Conservation (phyloP, 768 basidiomycete genomes). For the Russula abietina region DNA sequence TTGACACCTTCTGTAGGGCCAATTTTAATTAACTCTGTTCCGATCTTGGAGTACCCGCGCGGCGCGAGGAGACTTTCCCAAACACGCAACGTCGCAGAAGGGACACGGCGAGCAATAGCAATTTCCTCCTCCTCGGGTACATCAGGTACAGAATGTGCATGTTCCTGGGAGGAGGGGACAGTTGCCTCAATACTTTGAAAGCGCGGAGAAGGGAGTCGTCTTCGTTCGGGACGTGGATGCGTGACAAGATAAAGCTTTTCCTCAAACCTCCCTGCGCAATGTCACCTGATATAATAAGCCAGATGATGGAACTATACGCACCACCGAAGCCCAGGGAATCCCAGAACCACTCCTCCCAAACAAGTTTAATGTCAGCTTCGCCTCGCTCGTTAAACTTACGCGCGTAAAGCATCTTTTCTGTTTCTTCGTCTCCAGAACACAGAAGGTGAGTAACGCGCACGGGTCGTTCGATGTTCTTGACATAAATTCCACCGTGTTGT, state of each 20-base stretch:
- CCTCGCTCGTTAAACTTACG: conserved; percentile 62
- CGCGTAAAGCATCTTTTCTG: conserved; percentile 76
- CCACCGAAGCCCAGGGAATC: conserved; percentile 78
- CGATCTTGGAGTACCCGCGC: conserved; percentile 59
- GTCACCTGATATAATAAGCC: not conserved
- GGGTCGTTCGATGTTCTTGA: conserved; percentile 71
- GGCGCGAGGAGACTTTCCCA: conserved; percentile 65
- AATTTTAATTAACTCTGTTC: conserved; percentile 48
- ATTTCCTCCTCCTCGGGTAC: conserved; percentile 48
- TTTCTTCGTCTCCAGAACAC: conserved; percentile 58
- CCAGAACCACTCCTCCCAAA: conserved; percentile 99
- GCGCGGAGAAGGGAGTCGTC: not conserved
- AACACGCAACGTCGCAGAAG: conserved; percentile 56
- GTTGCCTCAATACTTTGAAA: not conserved
- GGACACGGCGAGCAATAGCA: conserved; percentile 51
- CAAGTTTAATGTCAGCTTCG: conserved; percentile 68
- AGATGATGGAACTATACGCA: conserved; percentile 23
- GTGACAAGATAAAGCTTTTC: conserved; percentile 21
- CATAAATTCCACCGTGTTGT: conserved; percentile 58
- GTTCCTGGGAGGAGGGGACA: not conserved
- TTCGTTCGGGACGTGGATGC: conserved; percentile 22
- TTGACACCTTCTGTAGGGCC: conserved; percentile 1
- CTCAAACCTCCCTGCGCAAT: conserved; percentile 20
- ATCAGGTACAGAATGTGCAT: conserved; percentile 5
- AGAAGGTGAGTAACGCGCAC: conserved; percentile 81